These are phyloP conservation scores for Bimuria novae-zelandiae DNA, from an alignment of 2,329 filamentous ascomycete species.

Conservation along the genomic window DNA sequence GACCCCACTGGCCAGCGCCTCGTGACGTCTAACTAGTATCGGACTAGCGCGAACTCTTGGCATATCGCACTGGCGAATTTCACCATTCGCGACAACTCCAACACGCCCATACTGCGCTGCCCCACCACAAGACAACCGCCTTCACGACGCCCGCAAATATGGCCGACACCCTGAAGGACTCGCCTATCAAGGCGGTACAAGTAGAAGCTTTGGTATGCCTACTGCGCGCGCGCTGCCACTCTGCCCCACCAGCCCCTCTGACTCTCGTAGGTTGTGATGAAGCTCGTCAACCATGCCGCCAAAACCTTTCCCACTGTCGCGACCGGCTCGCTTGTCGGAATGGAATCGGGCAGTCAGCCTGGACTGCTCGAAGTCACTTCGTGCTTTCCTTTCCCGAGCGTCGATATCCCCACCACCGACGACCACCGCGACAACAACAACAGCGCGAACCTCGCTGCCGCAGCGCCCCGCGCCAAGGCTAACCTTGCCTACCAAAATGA, in stretches of 20 bases:
- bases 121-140: slow-evolving; percentile 11
- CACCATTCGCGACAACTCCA: slow-evolving; percentile 3
- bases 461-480: slow-evolving; percentile 88
- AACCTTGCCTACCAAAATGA: slow-evolving; percentile 89
- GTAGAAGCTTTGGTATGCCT: slow-evolving; percentile 86
- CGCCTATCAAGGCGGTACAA: slow-evolving; percentile 82
- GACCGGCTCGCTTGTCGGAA: slow-evolving; percentile 88
- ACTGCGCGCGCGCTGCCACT: slow-evolving; percentile 32
- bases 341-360: slow-evolving; percentile 70
- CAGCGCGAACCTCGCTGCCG: slow-evolving; percentile 77
- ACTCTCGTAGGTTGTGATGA: slow-evolving; percentile 79
- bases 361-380: slow-evolving; percentile 89
- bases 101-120: slow-evolving; percentile 7
- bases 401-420: slow-evolving; percentile 68
- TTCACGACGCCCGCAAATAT: slow-evolving; percentile 27
- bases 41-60: no score
- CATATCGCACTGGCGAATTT: slow-evolving; percentile 3
- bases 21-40: no score
- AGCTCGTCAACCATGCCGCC: slow-evolving; percentile 95
- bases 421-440: slow-evolving; percentile 40
- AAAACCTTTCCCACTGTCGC: slow-evolving; percentile 85
- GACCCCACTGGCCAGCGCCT: no score
- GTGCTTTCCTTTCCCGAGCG: slow-evolving; percentile 87
- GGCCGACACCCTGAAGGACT: slow-evolving; percentile 44
- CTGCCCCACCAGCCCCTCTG: slow-evolving; percentile 36